phyloP scores from a whole-genome alignment of 805 yeast species.

The Wickerhamiella australiensis region DNA sequence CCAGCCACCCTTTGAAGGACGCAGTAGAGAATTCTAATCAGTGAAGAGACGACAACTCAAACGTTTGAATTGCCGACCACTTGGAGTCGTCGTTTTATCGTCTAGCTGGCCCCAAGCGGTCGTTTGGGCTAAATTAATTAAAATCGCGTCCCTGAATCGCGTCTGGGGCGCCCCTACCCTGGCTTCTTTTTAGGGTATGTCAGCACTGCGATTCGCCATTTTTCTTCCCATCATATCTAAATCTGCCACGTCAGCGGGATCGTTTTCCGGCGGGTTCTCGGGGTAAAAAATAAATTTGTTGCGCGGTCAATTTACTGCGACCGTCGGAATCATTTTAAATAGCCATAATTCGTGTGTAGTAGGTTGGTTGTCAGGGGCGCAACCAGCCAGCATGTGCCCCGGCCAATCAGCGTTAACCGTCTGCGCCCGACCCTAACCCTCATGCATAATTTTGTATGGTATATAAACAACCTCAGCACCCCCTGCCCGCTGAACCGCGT shows the following conservation, averaged over 20 bases:
- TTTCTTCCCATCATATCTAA: not conserved
- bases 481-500: not conserved
- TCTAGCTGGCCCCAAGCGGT: too few relatives aligned
- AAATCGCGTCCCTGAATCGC: not conserved
- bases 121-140: not conserved
- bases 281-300: not conserved
- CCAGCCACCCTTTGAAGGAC: not conserved
- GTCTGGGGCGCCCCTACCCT: conserved; percentile 1
- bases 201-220: not conserved
- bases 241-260: conserved; percentile 5
- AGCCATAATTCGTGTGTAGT: not conserved
- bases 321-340: not conserved
- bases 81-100: too few relatives aligned
- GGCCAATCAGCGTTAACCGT: conserved; percentile 8
- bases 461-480: conserved; percentile 8
- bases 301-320: not conserved
- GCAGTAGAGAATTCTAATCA: not conserved
- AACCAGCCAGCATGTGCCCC: conserved; percentile 16
- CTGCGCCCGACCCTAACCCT: conserved; percentile 11
- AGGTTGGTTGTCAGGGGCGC: conserved; percentile 1
- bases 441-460: conserved; percentile 5
- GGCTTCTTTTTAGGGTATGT: not conserved
- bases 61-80: too few relatives aligned
- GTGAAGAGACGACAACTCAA: too few relatives aligned
- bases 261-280: not conserved